Base-by-base conservation (phyloP, 2,329 filamentous ascomycete species). In the Fusarium tjaetaba region DNA sequence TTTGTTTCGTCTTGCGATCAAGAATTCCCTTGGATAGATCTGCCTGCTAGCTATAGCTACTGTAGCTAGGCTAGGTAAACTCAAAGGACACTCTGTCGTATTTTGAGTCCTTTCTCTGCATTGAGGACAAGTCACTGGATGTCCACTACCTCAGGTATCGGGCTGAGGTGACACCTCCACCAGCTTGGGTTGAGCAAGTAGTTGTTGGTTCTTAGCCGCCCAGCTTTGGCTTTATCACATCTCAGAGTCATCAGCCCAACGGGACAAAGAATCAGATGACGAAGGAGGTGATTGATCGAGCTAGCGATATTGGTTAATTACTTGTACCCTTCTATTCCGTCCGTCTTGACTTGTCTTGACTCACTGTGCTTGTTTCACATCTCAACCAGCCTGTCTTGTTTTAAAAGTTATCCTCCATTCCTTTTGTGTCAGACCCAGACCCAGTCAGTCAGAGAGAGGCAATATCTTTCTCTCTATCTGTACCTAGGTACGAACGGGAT, bases 211-310 rank as follows among this genome's bases (percentile, higher is more conserved):
- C 70, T 65, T 77, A 77, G 73, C 75, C 75, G 75, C 75, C 75
- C 75, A 72, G 65, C 61, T 49, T 36, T 67, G 56, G 39, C 72
- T 77, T 73, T 53, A 72, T 77, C 75, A 77, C 75, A 77, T 74
- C 14, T 59, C 52, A 52, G 41, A 63, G 66, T 65, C 68, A 76
- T 74, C 70, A 65, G 71, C 61, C 65, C 62, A 72, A 68, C 61
- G 51, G 57, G 45, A 76, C 51, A 43, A 48, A 68, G 57, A 62
- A 76, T 77, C 73, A 76, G 56, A 74, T 75, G 75, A 75, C 62
- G 46, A 39, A 48, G 66, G 58, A 58, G 26, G 63, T 61, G 45
- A 52, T 45, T 48, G 32, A 48, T 30, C 56, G 57, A 53, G 34
- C 38, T 46, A 56, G 42, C 34, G 18, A 38, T 16, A 18, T 24